Percentiles rank a stretch among this genome's conserved stretches.
Conservation (phyloP, 176 grass and related monocot genomes). For the Panicum miliaceum region DNA sequence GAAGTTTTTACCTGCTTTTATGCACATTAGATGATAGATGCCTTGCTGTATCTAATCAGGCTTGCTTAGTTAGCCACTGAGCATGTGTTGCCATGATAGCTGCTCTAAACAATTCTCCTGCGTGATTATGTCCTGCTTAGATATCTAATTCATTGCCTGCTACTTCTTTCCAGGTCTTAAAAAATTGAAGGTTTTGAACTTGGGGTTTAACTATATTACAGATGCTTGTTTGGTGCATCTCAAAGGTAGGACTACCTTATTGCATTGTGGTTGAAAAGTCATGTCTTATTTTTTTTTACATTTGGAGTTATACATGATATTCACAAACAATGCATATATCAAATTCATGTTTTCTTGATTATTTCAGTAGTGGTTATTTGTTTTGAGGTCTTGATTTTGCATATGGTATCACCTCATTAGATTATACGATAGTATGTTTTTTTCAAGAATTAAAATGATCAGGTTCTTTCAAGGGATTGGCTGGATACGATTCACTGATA, state of each 20-base stretch:
- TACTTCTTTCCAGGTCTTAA: conserved; percentile 53
- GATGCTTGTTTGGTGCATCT: conserved; percentile 85
- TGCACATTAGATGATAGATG: not conserved
- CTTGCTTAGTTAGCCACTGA: not conserved
- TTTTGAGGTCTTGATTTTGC: conserved; percentile 4
- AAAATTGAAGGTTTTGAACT: conserved; percentile 68
- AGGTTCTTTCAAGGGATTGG: not conserved
- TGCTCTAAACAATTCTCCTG: not conserved
- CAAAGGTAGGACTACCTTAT: conserved; percentile 52
- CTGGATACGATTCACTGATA: not conserved
- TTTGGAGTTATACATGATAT: conserved; percentile 9
- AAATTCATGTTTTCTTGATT: not conserved
- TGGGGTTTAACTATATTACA: conserved; percentile 87
- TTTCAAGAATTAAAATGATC: not conserved
- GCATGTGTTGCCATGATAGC: conserved; percentile 4
- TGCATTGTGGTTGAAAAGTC: not conserved
- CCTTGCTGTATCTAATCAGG: not conserved
- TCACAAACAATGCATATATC: not conserved
- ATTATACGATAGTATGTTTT: not conserved
- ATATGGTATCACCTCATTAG: conserved; percentile 1
- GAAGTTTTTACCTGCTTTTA: not conserved
- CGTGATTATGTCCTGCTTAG: not conserved
- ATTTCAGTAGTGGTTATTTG: not conserved
- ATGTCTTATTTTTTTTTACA: not conserved
- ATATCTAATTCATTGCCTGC: not conserved